Conservation (phyloP, 768 basidiomycete genomes). For the Leccinum variicolor region DNA sequence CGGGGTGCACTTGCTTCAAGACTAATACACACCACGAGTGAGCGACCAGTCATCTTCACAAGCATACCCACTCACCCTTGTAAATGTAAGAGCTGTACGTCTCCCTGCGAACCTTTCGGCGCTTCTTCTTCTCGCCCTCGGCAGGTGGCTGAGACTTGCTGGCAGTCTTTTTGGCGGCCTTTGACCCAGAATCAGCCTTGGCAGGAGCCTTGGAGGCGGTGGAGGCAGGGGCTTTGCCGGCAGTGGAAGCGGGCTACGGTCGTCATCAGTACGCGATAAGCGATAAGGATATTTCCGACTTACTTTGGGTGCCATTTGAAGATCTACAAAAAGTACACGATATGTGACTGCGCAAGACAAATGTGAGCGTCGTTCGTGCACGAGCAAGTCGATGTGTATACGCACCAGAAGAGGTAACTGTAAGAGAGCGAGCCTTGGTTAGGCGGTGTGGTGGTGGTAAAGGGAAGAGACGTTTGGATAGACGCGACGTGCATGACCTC, state of each 20-base stretch:
- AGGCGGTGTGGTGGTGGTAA: slow-evolving; percentile 30
- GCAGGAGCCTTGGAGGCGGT: slow-evolving; percentile 60
- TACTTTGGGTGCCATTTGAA: slow-evolving; percentile 38
- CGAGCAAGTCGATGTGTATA: not conserved
- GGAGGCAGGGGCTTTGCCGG: slow-evolving; percentile 44
- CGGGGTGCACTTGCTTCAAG: slow-evolving; percentile 89
- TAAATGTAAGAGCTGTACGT: slow-evolving; percentile 86
- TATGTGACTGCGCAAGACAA: slow-evolving; percentile 23
- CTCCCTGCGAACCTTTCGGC: slow-evolving; percentile 77
- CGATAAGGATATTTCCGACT: slow-evolving; percentile 8
- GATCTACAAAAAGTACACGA: slow-evolving; percentile 30
- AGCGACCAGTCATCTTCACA: not conserved
- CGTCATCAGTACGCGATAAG: slow-evolving; percentile 8
- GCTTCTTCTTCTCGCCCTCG: slow-evolving; percentile 76
- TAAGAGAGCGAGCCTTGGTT: slow-evolving; percentile 13
- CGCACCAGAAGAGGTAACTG: slow-evolving; percentile 26
- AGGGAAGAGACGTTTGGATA: slow-evolving; percentile 23
- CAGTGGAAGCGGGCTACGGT: slow-evolving; percentile 40
- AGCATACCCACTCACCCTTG: slow-evolving; percentile 49
- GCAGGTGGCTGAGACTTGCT: slow-evolving; percentile 50
- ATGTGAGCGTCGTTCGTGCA: slow-evolving; percentile 13
- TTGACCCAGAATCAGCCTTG: slow-evolving; percentile 38
- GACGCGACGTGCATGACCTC: slow-evolving; percentile 27
- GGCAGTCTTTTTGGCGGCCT: slow-evolving; percentile 61
- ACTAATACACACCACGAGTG: slow-evolving; percentile 37